Evolutionary conservation across 2,329 filamentous ascomycete genomes (phyloP), one percentile per base, ranked within the genome.

Genomic region (Cryphonectria radicalis): DNA sequence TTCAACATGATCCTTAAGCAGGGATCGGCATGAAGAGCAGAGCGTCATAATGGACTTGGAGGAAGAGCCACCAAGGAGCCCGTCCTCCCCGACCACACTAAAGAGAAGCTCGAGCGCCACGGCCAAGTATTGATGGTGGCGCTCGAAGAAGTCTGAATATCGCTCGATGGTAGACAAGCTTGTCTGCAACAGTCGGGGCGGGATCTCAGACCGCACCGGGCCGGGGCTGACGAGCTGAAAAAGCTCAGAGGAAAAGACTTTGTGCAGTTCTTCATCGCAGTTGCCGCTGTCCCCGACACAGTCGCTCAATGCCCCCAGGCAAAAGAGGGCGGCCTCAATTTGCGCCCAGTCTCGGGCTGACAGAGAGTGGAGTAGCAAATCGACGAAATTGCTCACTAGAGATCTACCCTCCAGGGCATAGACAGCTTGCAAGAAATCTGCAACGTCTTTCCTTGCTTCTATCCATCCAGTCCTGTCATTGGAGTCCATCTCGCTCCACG

Each of bases 391-490:
- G 1, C 84, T 82, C 57, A 92, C 82, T 14, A 92, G 79, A 50
- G 84, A 80, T 35, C 85, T 82, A 0, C 89, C 89, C 59, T 87
- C 85, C 22, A 92, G 80, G 3, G 90, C 85, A 75, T 91, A 95
- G 3, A 91, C 88, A 2, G 91, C 90, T 75, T 94, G 89, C 40
- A 96, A 84, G 66, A 96, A 86, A 78, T 97, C 93, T 66, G 88
- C 87, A n/a, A 95, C 90, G 76, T 97, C 93, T 75, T 92, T 90
- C 42, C 93, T 87, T 64, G 93, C 93, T 70, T 92, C 90, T 67
- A 86, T 84, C 79, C 95, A 95, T 0, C 86, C 89, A 66, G 87
- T 86, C 55, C 88, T 88, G 46, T 93, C 90, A 35, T 89, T 88
- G 5, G 89, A 89, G 73, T 93, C 91, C 93, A 93, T 95, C 0